Evolutionary conservation across 2,329 filamentous ascomycete genomes (phyloP).

Genomic region (Pestalotiopsis fici): DNA sequence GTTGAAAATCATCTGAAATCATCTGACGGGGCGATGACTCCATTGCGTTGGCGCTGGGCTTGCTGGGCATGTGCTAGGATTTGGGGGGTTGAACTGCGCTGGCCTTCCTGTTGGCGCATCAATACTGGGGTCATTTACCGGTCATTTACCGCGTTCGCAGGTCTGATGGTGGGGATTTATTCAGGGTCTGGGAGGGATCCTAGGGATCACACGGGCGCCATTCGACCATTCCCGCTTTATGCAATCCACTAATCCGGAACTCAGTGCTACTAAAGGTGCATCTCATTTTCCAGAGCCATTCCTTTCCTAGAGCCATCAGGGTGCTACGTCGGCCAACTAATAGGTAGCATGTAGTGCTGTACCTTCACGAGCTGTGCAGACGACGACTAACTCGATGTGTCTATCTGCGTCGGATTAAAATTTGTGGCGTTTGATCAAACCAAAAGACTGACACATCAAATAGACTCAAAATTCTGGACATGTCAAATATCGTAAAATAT

Average conservation of each 20-base stretch:
- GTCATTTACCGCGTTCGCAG: neutral
- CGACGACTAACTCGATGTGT: too few relatives aligned
- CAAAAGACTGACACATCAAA: too few relatives aligned
- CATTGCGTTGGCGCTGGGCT: neutral
- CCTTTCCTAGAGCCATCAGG: too few relatives aligned
- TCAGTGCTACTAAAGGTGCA: neutral
- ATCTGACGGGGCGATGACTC: conserved; percentile 7
- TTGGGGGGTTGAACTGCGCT: neutral
- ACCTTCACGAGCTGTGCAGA: too few relatives aligned
- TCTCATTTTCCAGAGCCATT: too few relatives aligned
- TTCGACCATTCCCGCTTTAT: neutral
- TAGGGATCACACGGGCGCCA: conserved; percentile 2
- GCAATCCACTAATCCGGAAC: neutral
- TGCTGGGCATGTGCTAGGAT: neutral
- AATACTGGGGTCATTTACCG: neutral
- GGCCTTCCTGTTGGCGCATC: neutral
- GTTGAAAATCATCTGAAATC: neutral
- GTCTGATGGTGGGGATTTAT: neutral
- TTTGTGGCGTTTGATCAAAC: too few relatives aligned
- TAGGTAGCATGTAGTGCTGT: too few relatives aligned
- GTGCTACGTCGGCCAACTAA: too few relatives aligned
- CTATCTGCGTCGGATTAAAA: too few relatives aligned
- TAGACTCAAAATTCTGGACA: too few relatives aligned
- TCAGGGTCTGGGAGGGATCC: neutral
- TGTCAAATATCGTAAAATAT: too few relatives aligned